Percentiles rank a stretch among this genome's conserved stretches.
Conservation (phyloP, 2,329 filamentous ascomycete genomes). For the Sporothrix dimorphospora region DNA sequence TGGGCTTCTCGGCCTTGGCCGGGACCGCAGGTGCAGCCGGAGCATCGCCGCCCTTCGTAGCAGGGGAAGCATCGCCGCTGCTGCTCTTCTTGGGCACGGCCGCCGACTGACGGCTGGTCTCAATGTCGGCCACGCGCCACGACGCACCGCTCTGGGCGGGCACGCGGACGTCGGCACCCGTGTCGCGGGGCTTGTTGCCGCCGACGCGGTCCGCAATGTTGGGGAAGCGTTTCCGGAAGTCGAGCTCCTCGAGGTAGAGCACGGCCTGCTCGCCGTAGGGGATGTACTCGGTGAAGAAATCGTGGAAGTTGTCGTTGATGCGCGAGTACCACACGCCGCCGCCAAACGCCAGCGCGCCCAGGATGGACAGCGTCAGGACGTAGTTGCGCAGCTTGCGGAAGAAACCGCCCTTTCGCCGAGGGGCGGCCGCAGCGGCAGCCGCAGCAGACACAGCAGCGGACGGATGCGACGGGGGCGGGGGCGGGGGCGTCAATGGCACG, state of each 20-base stretch:
- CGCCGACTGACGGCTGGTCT: constrained; percentile 57
- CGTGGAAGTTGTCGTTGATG: constrained; percentile 96
- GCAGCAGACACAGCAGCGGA: constrained; percentile 39
- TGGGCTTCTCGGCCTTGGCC: constrained; percentile 8
- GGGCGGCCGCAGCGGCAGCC: constrained; percentile 41
- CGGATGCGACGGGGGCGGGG: constrained; percentile 45
- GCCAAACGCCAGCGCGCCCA: constrained; percentile 77
- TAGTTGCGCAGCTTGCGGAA: constrained; percentile 76
- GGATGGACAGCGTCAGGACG: constrained; percentile 73
- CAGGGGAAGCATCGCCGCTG: constrained; percentile 18
- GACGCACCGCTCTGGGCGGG: constrained; percentile 83
- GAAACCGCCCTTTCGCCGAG: constrained; percentile 63
- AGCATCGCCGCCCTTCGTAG: not conserved
- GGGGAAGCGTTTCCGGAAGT: constrained; percentile 85
- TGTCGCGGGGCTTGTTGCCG: constrained; percentile 53
- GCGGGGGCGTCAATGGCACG: constrained; percentile 44
- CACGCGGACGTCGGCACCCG: constrained; percentile 76
- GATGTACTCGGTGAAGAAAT: constrained; percentile 95
- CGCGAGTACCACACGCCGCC: constrained; percentile 92
- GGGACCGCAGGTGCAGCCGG: not conserved
- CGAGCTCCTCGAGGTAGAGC: constrained; percentile 91
- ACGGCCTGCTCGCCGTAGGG: constrained; percentile 94
- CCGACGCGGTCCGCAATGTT: constrained; percentile 47
- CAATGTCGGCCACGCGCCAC: constrained; percentile 72
- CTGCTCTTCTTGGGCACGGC: constrained; percentile 35